These are phyloP conservation scores for Quercus cerris DNA, from an alignment of 306 rosid species.

Conservation along the genomic window DNA sequence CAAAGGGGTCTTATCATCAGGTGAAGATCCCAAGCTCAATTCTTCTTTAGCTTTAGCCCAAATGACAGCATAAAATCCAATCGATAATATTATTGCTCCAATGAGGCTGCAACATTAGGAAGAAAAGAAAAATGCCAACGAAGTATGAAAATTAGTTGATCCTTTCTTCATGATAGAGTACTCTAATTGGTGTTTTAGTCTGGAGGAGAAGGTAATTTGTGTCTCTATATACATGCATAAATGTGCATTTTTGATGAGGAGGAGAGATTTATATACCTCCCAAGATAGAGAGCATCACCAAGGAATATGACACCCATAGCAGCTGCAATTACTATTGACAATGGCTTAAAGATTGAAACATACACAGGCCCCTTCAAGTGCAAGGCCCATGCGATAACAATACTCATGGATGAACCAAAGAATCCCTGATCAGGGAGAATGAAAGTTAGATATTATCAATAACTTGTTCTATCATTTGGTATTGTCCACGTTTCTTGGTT, in stretches of 20 bases:
- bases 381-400: conserved; percentile 31
- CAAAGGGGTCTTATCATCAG: conserved; percentile 28
- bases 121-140: neutral
- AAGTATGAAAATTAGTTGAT: neutral
- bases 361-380: conserved; percentile 30
- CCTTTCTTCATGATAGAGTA: too few species aligned
- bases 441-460: neutral
- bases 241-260: too few species aligned
- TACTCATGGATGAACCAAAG: conserved; percentile 24
- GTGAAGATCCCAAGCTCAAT: neutral
- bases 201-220: neutral
- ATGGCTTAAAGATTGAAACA: conserved; percentile 28
- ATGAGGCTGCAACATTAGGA: conserved; percentile 29
- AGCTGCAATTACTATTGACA: conserved; percentile 37
- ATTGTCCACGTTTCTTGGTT: neutral
- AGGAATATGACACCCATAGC: conserved; percentile 27
- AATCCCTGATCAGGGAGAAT: conserved; percentile 14
- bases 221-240: too few species aligned
- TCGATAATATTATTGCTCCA: conserved; percentile 44
- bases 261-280: conserved; percentile 16
- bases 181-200: too few species aligned
- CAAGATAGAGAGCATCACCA: conserved; percentile 28
- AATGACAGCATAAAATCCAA: conserved; percentile 54
- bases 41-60: conserved; percentile 55
- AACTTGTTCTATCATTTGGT: neutral